Evolutionary conservation across 208 protist species (phyloP), one percentile per base, ranked within the genome.

Genomic region (Trypanosoma brucei): DNA sequence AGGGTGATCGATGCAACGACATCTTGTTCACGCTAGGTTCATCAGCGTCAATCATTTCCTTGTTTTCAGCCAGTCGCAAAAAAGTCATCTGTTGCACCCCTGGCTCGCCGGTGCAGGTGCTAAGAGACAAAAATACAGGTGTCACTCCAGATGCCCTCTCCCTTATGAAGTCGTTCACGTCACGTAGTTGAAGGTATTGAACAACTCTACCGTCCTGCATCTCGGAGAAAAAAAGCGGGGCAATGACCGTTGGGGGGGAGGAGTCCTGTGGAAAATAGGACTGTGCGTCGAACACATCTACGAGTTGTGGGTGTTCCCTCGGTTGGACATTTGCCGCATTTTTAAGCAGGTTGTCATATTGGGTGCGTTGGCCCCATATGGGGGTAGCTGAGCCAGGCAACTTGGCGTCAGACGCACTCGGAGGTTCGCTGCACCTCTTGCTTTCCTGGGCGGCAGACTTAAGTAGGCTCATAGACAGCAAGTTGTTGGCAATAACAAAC

Each of bases 391-490:
- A 14, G 6, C 42, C 42, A 6, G 6, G 6, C 42, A 11, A 46
- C 42, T 6, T 46, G 8, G 13, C 55, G 55, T 37, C 63, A 36
- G 50, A 31, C 13, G 44, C 13, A n/a, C 14, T 39, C 14, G 11
- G n/a, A 30, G 6, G 38, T 22, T 9, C 44, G 11, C 50, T 34
- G 34, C 44, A 36, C 1, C 31, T 30, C 36, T 67, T 59, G 50
- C 38, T 54, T 33, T 46, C 38, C 6, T 46, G 60, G 40, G 30
- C 48, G 14, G 55, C 55, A 1, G 44, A 38, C 49, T 79, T 76
- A 31, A 94, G 69, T 36, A 90, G 56, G 35, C 89, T 84, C 2
- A 72, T 73, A 49, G 76, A 74, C 2, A 94, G 74, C 8, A 94
- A 77, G 45, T 83, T 63, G 46, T 86, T 65, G 3, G 69, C 52